phyloP scores from a whole-genome alignment of 768 basidiomycete species.

The Tulasnella sp. region DNA sequence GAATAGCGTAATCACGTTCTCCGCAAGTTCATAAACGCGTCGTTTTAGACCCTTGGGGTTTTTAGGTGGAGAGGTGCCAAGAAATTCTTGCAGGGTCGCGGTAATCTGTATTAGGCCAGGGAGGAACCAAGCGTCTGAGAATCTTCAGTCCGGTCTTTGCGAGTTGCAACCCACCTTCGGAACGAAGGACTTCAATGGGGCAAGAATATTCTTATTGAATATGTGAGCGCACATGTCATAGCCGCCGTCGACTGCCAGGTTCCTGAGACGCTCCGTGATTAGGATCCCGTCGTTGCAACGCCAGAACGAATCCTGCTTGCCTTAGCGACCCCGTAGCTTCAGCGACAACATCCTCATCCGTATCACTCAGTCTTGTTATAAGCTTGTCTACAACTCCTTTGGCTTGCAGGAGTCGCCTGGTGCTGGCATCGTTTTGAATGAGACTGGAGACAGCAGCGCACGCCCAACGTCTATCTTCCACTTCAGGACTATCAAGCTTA shows the following conservation, averaged over 20 bases:
- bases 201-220: constrained; percentile 91
- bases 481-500: constrained; percentile 73
- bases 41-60: constrained; percentile 66
- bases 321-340: constrained; percentile 86
- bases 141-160: too few species aligned
- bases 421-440: constrained; percentile 92
- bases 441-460: constrained; percentile 94
- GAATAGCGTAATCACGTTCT: constrained; percentile 85
- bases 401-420: constrained; percentile 80
- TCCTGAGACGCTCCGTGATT: constrained; percentile 38
- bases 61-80: constrained; percentile 46
- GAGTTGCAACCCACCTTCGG: constrained; percentile 54
- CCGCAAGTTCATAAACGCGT: constrained; percentile 80
- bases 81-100: constrained; percentile 37
- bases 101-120: neutral
- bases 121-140: too few species aligned
- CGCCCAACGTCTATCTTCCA: constrained; percentile 86
- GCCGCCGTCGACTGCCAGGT: constrained; percentile 94
- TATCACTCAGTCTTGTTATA: constrained; percentile 82
- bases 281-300: neutral
- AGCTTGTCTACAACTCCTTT: constrained; percentile 85
- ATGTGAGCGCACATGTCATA: constrained; percentile 94
- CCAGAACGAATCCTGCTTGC: constrained; percentile 42
- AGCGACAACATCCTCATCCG: constrained; percentile 83
- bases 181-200: constrained; percentile 68